phyloP scores from a whole-genome alignment of 2,329 filamentous ascomycete genomes.

The Scleromitrula shiraiana region DNA sequence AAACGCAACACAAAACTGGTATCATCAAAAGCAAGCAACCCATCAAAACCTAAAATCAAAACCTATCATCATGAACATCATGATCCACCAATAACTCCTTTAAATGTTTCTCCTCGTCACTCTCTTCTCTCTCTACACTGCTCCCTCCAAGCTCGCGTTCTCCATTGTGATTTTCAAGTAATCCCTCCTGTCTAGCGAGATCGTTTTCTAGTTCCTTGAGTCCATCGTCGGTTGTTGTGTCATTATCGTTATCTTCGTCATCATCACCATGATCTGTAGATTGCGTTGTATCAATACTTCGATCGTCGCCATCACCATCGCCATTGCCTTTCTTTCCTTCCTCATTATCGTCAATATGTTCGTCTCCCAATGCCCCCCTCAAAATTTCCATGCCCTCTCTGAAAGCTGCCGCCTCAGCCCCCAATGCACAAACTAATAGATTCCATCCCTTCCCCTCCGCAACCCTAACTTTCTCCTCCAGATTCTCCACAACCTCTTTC shows the following conservation, averaged over 20 bases:
- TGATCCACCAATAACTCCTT: conserved; percentile 7
- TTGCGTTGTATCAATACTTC: conserved; percentile 8
- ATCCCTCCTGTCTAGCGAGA: neutral
- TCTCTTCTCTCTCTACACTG: conserved; percentile 1
- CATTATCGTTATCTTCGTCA: conserved; percentile 16
- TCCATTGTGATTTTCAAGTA: neutral
- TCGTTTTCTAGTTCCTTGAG: conserved; percentile 1
- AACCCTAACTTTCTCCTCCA: conserved; percentile 45
- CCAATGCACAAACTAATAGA: conserved; percentile 65
- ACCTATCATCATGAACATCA: neutral
- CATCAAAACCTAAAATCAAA: conserved; percentile 1
- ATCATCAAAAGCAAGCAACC: too few relatives aligned
- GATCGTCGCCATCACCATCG: conserved; percentile 3
- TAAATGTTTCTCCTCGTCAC: conserved; percentile 8
- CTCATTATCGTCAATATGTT: neutral
- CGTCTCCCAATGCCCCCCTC: conserved; percentile 27
- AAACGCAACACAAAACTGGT: too few relatives aligned
- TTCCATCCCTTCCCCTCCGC: conserved; percentile 63
- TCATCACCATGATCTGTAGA: conserved; percentile 10
- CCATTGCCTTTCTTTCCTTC: neutral
- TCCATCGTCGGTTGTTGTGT: neutral
- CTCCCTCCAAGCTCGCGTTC: neutral
- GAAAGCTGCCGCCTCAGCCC: conserved; percentile 64
- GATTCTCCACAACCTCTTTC: conserved; percentile 43
- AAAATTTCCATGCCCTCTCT: conserved; percentile 51